Base-by-base conservation (phyloP, 306 rosid genomes). In the Cicer cuneatum region DNA sequence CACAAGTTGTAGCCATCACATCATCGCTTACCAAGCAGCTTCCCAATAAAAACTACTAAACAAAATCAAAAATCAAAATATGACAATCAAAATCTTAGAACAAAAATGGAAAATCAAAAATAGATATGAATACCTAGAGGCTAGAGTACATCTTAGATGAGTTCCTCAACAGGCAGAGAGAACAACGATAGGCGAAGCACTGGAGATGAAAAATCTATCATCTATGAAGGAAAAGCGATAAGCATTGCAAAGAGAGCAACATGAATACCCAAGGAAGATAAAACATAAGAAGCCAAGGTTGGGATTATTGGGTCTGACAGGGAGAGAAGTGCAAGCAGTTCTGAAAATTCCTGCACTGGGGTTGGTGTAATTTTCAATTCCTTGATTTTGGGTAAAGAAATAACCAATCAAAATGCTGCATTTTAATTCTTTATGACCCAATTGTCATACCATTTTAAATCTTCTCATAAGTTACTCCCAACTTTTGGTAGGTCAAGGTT, bases 121-220 rank as follows among this genome's bases (percentile, higher is more conserved):
- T 52, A 76, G 29, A 76, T 43, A 66, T 7, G 24, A 66, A 76
- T 76, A 76, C 74, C 68, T 76, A 5, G 60, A 29, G 40, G 68
- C 68, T 76, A 5, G 60, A 29, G 40, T 33, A 56, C 12, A 66
- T 66, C 40, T 29, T 54, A 65, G 65, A 56, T 12, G 74, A 76
- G 39, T 56, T 75, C 45, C 45, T 39, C 56, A 15, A 54, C 9
- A 8, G 64, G 35, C 68, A 73, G 10, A 69, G 62, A 45, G 69
- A 59, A 46, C 11, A 59, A 46, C 11, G 46, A 15, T 46, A 12
- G 43, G 38, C 0, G 2, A 74, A 52, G 16, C 54, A 8, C 18
- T 21, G 33, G 54, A 49, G 43, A 75, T 54, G 48, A 54, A 42
- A 53, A 48, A 53, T 64, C 39, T 75, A 66, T 51, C 19, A 42